phyloP scores from a whole-genome alignment of 1,139 yeast species.

The Candida albicans region DNA sequence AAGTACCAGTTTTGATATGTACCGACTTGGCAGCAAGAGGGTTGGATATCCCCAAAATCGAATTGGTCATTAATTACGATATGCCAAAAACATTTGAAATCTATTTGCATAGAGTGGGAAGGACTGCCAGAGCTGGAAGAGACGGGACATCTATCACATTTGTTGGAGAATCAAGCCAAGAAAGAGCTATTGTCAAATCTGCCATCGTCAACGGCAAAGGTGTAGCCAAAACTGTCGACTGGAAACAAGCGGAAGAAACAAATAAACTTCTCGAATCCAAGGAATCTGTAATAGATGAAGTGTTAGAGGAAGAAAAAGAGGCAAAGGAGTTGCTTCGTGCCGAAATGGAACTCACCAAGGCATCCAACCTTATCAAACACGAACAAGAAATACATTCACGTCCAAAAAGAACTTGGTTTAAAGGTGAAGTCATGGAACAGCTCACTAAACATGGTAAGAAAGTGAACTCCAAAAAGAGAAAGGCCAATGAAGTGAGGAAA shows the following conservation, averaged over 20 bases:
- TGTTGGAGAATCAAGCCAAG: conserved; percentile 87
- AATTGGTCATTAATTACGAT: conserved; percentile 88
- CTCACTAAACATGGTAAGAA: conserved; percentile 46
- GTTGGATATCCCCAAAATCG: conserved; percentile 96
- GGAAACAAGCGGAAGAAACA: conserved; percentile 76
- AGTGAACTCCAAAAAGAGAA: conserved; percentile 60
- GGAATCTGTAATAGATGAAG: conserved; percentile 64
- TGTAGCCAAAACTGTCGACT: conserved; percentile 81
- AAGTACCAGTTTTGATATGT: conserved; percentile 86
- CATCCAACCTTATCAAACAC: conserved; percentile 78
- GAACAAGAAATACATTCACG: conserved; percentile 81
- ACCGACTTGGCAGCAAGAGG: conserved; percentile 99
- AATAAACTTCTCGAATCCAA: conserved; percentile 61
- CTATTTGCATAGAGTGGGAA: conserved; percentile 95
- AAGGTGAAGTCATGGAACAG: conserved; percentile 52
- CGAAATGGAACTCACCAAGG: conserved; percentile 86
- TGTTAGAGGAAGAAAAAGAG: conserved; percentile 81
- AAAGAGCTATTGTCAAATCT: conserved; percentile 83
- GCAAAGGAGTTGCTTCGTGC: conserved; percentile 86
- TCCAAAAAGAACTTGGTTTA: conserved; percentile 98
- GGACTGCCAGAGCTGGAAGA: conserved; percentile 99
- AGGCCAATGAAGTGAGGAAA: conserved; percentile 45
- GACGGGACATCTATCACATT: conserved; percentile 90
- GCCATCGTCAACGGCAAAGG: conserved; percentile 69
- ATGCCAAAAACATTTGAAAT: conserved; percentile 93